Base-by-base conservation (phyloP, 2,329 filamentous ascomycete species). In the Metarhizium robertsii region DNA sequence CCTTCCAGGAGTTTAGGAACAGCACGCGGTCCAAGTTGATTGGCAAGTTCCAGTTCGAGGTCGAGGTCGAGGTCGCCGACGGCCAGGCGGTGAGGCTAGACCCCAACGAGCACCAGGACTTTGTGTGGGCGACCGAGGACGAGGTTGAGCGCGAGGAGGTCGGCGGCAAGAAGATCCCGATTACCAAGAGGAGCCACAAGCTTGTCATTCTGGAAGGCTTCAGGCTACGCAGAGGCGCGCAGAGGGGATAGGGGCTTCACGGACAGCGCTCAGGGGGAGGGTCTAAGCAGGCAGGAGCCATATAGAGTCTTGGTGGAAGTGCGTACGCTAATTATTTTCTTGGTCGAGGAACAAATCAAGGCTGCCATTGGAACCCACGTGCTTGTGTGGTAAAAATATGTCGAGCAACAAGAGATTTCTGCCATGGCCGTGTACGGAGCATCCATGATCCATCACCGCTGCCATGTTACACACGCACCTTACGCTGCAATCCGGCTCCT, bases 21-120 rank as follows among this genome's bases (percentile, higher is more conserved):
- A 38, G 53, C 34, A 32, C n/a, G 2, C 7, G 34, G 42, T 48
- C 25, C 2, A 55, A 49, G 50, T 6, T 30, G 20, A 36, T 58
- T 40, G 52, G 55, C 36, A 55, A 52, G 54, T 58, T 56, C 38
- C 38, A 55, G 8, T 60, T 61, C 36, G 38, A 57, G 30, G 61
- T 65, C 3, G 59, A 61, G 34, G 65, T 64, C 7, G 60, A 57
- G 50, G 51, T 29, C 25, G 32, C 14, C 36, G 50, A 53, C 49
- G 54, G 36, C 3, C 55, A 36, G 0, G 53, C 54, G 3, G 63
- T 70, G 29, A 57, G 50, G 53, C 58, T 69, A 2, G 65, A 70
- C 38, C 63, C 65, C 3, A 59, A 62, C 3, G 68, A 71, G 62
- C 68, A 71, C 51, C 61, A 66, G 59, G 61, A 61, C 16, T 69